Percentiles rank a stretch among this genome's conserved stretches.
These are phyloP conservation scores for Cucurbita ficifolia DNA, from an alignment of 306 rosid genomes.

Conservation along the genomic window DNA sequence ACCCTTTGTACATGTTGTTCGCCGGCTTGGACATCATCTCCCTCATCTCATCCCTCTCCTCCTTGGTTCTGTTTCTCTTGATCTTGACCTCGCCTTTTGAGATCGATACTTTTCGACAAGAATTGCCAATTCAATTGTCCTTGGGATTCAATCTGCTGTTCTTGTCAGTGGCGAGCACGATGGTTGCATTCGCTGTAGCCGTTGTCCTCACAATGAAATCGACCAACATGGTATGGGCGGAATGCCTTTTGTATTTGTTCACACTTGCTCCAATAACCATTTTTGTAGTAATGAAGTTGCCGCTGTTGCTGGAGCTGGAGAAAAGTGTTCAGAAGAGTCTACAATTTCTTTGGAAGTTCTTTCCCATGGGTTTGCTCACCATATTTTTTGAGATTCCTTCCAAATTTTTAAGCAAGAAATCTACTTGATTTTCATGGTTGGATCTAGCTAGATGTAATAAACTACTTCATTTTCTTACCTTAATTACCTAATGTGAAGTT, in stretches of 20 bases:
- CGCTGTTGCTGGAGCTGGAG: neutral
- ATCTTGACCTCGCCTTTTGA: neutral
- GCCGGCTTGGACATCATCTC: neutral
- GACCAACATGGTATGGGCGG: neutral
- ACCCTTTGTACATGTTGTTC: neutral
- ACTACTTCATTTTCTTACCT: no score
- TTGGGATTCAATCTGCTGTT: neutral
- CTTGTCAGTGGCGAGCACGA: neutral
- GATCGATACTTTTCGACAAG: neutral
- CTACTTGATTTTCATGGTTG: no score
- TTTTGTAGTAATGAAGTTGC: neutral
- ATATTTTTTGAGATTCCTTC: neutral
- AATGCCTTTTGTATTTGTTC: neutral
- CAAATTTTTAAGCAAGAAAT: no score
- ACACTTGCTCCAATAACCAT: neutral
- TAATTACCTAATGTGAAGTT: no score
- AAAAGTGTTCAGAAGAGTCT: neutral
- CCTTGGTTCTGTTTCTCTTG: neutral
- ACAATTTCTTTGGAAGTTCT: neutral
- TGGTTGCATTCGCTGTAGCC: neutral
- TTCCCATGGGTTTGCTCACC: neutral
- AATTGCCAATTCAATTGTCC: neutral
- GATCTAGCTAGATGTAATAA: no score
- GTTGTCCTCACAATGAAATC: neutral
- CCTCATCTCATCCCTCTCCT: neutral